Percentiles rank a stretch among this genome's conserved stretches.
Conservation (phyloP, 345 rosid genomes). For the Clarkia xantiana region DNA sequence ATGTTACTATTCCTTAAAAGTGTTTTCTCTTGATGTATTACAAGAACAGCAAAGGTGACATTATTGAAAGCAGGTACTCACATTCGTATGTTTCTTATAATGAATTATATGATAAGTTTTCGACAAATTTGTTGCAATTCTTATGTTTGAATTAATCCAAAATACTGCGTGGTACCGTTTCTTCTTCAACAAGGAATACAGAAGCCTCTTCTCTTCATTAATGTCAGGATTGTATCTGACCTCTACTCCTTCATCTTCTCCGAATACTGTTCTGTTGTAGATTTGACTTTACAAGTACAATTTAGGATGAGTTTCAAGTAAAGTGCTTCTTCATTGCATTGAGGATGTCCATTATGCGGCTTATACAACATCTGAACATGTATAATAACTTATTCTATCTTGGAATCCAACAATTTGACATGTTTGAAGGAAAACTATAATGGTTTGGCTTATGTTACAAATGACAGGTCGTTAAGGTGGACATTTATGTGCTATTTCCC, state of each 20-base stretch:
- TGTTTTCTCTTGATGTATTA: slow-evolving; percentile 80
- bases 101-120: background rate
- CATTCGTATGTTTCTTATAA: background rate
- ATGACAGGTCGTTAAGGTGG: slow-evolving; percentile 86
- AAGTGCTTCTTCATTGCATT: slow-evolving; percentile 75
- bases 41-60: slow-evolving; percentile 82
- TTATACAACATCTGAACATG: slow-evolving; percentile 95
- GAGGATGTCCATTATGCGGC: slow-evolving; percentile 95
- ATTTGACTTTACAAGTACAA: background rate
- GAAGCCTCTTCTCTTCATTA: slow-evolving; percentile 71
- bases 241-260: slow-evolving; percentile 2
- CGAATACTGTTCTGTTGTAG: no score
- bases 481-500: slow-evolving; percentile 92
- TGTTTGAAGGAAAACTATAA: no score
- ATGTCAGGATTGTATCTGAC: slow-evolving; percentile 72
- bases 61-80: slow-evolving; percentile 77
- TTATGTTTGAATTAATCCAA: slow-evolving; percentile 34
- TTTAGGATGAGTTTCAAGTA: slow-evolving; percentile 34
- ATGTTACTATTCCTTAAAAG: no score
- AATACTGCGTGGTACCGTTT: slow-evolving; percentile 80
- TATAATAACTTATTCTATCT: slow-evolving; percentile 13
- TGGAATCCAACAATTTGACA: no score
- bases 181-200: slow-evolving; percentile 75
- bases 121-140: no score
- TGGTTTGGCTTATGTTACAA: background rate